These are phyloP conservation scores for Trichocomaceae sp. DNA, from an alignment of 2,329 filamentous ascomycete genomes.

Conservation along the genomic window DNA sequence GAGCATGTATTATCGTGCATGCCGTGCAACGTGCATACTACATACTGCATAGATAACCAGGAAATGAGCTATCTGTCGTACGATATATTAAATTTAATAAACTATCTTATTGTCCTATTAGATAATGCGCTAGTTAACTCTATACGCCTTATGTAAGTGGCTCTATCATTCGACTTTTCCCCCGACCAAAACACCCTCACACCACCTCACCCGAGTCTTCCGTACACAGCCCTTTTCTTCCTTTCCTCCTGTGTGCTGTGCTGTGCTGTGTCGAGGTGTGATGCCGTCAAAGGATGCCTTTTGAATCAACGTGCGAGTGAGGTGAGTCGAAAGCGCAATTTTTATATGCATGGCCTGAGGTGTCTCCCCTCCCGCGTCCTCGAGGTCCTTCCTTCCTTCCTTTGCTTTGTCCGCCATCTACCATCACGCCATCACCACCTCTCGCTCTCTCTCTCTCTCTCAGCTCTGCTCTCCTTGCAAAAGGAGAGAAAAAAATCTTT, in stretches of 20 bases:
- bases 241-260: not conserved
- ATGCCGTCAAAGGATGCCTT: slow-evolving; percentile 8
- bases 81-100: not conserved
- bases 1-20: not conserved
- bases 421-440: not conserved
- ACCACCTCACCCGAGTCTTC: not conserved
- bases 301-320: not conserved
- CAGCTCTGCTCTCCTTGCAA: not conserved
- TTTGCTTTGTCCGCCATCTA: not conserved
- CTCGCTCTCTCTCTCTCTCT: too few species aligned
- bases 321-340: not conserved
- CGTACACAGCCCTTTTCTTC: not conserved
- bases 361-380: too few species aligned
- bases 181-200: not conserved
- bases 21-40: too few species aligned
- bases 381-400: not conserved
- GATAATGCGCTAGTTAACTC: not conserved
- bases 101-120: too few species aligned
- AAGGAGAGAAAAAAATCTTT: not conserved
- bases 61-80: too few species aligned
- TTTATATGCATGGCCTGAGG: not conserved
- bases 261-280: too few species aligned
- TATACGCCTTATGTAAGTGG: not conserved
- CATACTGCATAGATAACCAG: not conserved
- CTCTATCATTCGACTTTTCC: not conserved